phyloP scores from a whole-genome alignment of 2,329 filamentous ascomycete genomes.

The Ascochyta rabiei region DNA sequence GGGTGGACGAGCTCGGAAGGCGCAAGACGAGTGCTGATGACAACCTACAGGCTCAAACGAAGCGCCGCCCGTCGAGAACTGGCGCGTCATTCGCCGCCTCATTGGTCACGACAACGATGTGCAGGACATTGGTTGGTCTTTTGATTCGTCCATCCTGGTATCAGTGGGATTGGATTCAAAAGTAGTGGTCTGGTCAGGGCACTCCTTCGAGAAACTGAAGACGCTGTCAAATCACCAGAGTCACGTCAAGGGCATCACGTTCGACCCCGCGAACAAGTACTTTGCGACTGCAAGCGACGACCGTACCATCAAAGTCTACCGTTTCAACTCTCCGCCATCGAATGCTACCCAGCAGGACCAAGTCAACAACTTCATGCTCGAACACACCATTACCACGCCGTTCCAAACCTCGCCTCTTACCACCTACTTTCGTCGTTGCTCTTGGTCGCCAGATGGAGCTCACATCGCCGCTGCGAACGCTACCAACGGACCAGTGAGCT shows the following conservation, averaged over 20 bases:
- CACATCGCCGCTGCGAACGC: conserved; percentile 97
- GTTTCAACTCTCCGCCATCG: conserved; percentile 84
- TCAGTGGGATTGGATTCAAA: conserved; percentile 98
- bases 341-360: conserved; percentile 95
- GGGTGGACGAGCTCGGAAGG: conserved; percentile 42
- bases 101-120: conserved; percentile 99
- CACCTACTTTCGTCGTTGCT: conserved; percentile 94
- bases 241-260: conserved; percentile 98
- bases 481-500: conserved; percentile 95
- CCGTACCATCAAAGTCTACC: conserved; percentile 93
- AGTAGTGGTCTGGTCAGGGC: conserved; percentile 96
- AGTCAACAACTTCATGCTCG: conserved; percentile 93
- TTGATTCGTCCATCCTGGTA: conserved; percentile 92
- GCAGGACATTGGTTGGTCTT: conserved; percentile 96
- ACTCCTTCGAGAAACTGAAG: conserved; percentile 98
- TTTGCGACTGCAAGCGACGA: conserved; percentile 98
- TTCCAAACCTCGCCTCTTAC: conserved; percentile 93
- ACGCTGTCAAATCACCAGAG: conserved; percentile 91
- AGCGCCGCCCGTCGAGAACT: conserved; percentile 92
- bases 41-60: conserved; percentile 72
- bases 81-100: conserved; percentile 91
- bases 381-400: conserved; percentile 85
- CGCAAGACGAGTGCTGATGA: conserved; percentile 19
- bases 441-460: conserved; percentile 96
- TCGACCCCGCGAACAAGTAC: conserved; percentile 98